phyloP scores from a whole-genome alignment of 768 basidiomycete genomes.

The Kwoniella dejecticola region DNA sequence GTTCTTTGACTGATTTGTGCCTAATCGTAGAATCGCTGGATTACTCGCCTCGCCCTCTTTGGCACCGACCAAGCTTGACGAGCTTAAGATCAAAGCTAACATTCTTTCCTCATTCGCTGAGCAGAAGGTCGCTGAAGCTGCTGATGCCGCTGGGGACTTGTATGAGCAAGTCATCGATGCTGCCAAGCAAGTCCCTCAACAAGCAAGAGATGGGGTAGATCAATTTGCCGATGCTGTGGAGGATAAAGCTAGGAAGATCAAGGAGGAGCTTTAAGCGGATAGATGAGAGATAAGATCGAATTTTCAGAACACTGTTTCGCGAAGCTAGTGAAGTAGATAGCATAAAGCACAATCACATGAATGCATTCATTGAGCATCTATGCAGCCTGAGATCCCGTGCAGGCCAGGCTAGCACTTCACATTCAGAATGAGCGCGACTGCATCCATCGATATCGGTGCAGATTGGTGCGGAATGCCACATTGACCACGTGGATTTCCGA shows the following conservation, averaged over 20 bases:
- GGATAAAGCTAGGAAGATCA: conserved; percentile 32
- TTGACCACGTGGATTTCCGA: conserved; percentile 4
- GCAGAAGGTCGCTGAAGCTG: conserved; percentile 40
- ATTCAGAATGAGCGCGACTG: no score
- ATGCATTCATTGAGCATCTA: no score
- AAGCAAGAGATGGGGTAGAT: conserved; percentile 50
- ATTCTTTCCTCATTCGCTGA: conserved; percentile 58
- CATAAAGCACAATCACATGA: no score
- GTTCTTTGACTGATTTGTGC: conserved; percentile 18
- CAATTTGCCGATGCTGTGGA: conserved; percentile 31
- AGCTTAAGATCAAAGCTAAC: conserved; percentile 90
- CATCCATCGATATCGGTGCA: no score
- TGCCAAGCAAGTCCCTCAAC: conserved; percentile 56
- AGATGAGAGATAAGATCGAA: background rate
- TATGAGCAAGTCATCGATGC: conserved; percentile 43
- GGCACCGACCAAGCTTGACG: conserved; percentile 77
- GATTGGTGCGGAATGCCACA: conserved; percentile 22
- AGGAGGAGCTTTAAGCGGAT: conserved; percentile 36
- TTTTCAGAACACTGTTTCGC: background rate
- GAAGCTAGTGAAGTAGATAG: background rate
- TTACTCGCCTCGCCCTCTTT: conserved; percentile 80
- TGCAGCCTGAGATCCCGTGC: no score
- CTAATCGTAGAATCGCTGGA: conserved; percentile 63
- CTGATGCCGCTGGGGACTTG: conserved; percentile 31
- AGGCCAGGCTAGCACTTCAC: no score